Conservation (phyloP, 345 rosid genomes). For the Durio zibethinus region DNA sequence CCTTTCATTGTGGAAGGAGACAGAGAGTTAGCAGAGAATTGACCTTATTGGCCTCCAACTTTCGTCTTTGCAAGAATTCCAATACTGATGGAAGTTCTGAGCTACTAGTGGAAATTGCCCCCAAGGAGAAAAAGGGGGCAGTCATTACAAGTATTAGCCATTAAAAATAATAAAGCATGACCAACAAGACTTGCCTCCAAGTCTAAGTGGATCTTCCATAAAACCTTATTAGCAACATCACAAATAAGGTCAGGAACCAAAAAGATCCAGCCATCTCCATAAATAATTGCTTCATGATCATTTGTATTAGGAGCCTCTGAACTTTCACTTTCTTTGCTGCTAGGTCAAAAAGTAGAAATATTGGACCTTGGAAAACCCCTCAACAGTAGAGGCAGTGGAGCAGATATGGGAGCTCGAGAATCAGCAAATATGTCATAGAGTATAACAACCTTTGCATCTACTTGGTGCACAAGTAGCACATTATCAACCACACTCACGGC, state of each 20-base stretch:
- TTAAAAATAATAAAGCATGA: neutral
- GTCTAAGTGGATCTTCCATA: slow-evolving; percentile 92
- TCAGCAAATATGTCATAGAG: slow-evolving; percentile 88
- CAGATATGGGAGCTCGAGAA: slow-evolving; percentile 96
- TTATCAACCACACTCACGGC: slow-evolving; percentile 87
- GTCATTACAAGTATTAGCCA: neutral
- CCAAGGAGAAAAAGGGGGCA: slow-evolving; percentile 28
- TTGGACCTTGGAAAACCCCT: slow-evolving; percentile 65
- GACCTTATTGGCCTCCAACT: slow-evolving; percentile 91
- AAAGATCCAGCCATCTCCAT: slow-evolving; percentile 90
- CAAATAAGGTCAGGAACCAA: slow-evolving; percentile 87
- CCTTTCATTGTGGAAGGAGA: neutral
- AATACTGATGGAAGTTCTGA: slow-evolving; percentile 84
- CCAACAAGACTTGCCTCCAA: slow-evolving; percentile 62
- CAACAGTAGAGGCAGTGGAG: slow-evolving; percentile 89
- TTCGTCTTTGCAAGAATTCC: slow-evolving; percentile 89
- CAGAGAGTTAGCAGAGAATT: neutral
- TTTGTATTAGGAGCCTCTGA: slow-evolving; percentile 45
- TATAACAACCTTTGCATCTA: slow-evolving; percentile 90
- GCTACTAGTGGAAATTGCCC: slow-evolving; percentile 95
- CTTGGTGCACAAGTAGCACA: slow-evolving; percentile 93
- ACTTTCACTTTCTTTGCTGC: slow-evolving; percentile 47
- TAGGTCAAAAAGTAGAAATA: slow-evolving; percentile 42
- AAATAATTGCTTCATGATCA: slow-evolving; percentile 51
- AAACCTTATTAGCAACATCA: slow-evolving; percentile 59